Base-by-base conservation (phyloP, 1,284 basidiomycete genomes). In the Pseudozyma sp. region DNA sequence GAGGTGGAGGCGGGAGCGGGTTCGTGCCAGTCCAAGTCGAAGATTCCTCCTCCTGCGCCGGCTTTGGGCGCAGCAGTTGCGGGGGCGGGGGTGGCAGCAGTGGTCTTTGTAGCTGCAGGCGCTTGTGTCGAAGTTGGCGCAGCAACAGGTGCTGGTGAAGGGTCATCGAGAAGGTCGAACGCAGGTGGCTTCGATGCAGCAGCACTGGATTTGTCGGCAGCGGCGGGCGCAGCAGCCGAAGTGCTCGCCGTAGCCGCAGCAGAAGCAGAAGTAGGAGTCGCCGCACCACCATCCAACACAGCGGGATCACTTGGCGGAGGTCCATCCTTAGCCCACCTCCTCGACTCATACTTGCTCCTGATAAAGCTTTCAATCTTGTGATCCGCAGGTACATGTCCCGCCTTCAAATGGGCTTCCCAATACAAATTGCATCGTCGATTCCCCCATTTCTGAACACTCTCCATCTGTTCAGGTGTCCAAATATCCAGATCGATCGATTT, bases 301-400 rank as follows among this genome's bases (percentile, higher is more conserved):
- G 92, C 90, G 3, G 96, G 96, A 85, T 97, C 93, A 0, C 86
- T 79, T 0, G 96, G 96, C 0, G 89, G 89, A 8, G 93, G 92
- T 0, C 93, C 94, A 34, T 97, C 93, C 86, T 92, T 88, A 0
- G 94, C 96, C 96, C 96, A 99, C 63, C 95, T 88, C 45, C 90
- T 89, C 12, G 92, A 90, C 85, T 99, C 97, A 85, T 99, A 99
- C 86, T 99, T 99, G 50, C 94, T 96, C 48, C 96, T 90, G 75
- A 99, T 94, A 86, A 97, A 99, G 0, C 93, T 95, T 68, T 99
- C 96, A 87, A 99, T 94, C 89, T 98, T 98, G 86, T 98, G 95
- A 78, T 99, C 96, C 19, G 94, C 92, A 38, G 96, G 96, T 39
- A 93, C 84, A 85, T 99, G 97, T 0, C 97, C 97, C 12, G 90